These are phyloP conservation scores for Lactuca saligna DNA, from an alignment of 129 eudicot genomes.

Conservation along the genomic window DNA sequence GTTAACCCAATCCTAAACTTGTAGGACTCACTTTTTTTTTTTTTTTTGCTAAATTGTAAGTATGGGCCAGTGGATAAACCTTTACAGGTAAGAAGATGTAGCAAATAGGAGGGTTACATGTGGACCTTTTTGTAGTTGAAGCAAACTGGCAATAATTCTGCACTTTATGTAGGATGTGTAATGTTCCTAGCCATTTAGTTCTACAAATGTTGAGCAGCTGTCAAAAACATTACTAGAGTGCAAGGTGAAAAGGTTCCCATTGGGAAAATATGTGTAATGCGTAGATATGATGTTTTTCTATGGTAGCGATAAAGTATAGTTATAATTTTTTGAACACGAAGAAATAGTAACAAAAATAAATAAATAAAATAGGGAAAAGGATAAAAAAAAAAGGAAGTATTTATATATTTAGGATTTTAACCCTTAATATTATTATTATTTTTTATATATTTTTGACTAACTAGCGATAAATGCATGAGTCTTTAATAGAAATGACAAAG, in stretches of 20 bases:
- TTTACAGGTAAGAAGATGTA: constrained; percentile 30
- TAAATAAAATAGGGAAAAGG: too few species aligned
- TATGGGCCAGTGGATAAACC: constrained; percentile 58
- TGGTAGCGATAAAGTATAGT: too few species aligned
- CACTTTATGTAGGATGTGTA: constrained; percentile 44
- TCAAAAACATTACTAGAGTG: constrained; percentile 22
- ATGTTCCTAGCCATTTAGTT: constrained; percentile 42
- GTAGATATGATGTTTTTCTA: neutral
- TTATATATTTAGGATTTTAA: too few species aligned
- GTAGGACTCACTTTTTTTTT: constrained; percentile 28
- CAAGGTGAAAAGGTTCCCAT: neutral
- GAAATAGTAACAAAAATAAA: too few species aligned
- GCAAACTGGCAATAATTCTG: constrained; percentile 22
- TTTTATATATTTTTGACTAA: too few species aligned
- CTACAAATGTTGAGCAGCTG: constrained; percentile 32
- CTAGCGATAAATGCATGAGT: too few species aligned
- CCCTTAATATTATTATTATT: too few species aligned
- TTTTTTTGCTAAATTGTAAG: constrained; percentile 16
- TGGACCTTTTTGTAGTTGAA: constrained; percentile 22
- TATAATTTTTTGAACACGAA: too few species aligned
- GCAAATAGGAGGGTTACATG: constrained; percentile 31
- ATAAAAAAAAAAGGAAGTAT: too few species aligned
- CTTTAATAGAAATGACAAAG: too few species aligned
- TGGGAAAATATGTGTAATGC: neutral
- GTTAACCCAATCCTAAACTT: constrained; percentile 33